A percentile compares a stretch with the other conserved stretches of the same genome.
phyloP scores from a whole-genome alignment of 2,329 filamentous ascomycete species.

The Xylaria digitata region DNA sequence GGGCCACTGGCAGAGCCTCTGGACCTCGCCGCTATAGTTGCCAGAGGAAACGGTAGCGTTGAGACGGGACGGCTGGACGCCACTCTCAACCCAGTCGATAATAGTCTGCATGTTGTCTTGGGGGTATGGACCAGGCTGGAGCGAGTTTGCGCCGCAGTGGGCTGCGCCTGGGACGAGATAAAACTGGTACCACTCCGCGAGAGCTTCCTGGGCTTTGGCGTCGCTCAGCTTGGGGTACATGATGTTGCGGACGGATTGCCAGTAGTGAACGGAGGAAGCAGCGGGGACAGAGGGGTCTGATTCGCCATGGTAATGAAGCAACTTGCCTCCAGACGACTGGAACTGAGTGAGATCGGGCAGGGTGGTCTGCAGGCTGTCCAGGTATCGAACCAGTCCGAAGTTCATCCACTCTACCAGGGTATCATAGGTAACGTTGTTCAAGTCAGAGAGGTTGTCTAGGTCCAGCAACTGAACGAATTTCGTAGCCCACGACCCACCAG shows the following conservation, averaged over 20 bases:
- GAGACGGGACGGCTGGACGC: slow-evolving; percentile 50
- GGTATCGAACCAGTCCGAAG: slow-evolving; percentile 59
- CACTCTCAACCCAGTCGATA: slow-evolving; percentile 76
- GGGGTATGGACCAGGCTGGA: slow-evolving; percentile 59
- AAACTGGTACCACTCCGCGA: slow-evolving; percentile 65
- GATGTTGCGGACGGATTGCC: slow-evolving; percentile 62
- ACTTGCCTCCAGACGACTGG: slow-evolving; percentile 62
- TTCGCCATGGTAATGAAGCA: slow-evolving; percentile 70
- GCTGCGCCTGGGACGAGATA: slow-evolving; percentile 65
- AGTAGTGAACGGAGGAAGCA: slow-evolving; percentile 66
- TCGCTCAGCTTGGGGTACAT: slow-evolving; percentile 59
- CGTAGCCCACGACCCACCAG: slow-evolving; percentile 54
- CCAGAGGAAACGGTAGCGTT: slow-evolving; percentile 53
- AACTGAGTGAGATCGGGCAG: slow-evolving; percentile 64
- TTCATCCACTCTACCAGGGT: slow-evolving; percentile 67
- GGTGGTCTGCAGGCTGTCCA: slow-evolving; percentile 63
- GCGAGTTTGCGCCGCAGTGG: slow-evolving; percentile 61
- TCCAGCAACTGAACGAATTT: slow-evolving; percentile 56
- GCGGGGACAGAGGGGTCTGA: slow-evolving; percentile 64
- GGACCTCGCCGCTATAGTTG: slow-evolving; percentile 49
- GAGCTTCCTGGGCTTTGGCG: slow-evolving; percentile 53
- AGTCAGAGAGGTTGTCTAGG: slow-evolving; percentile 55
- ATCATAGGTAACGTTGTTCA: slow-evolving; percentile 65
- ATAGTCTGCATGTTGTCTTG: slow-evolving; percentile 75
- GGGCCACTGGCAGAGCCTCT: slow-evolving; percentile 56